phyloP scores from a whole-genome alignment of 2,329 filamentous ascomycete species.

The Stagonosporopsis vannaccii region DNA sequence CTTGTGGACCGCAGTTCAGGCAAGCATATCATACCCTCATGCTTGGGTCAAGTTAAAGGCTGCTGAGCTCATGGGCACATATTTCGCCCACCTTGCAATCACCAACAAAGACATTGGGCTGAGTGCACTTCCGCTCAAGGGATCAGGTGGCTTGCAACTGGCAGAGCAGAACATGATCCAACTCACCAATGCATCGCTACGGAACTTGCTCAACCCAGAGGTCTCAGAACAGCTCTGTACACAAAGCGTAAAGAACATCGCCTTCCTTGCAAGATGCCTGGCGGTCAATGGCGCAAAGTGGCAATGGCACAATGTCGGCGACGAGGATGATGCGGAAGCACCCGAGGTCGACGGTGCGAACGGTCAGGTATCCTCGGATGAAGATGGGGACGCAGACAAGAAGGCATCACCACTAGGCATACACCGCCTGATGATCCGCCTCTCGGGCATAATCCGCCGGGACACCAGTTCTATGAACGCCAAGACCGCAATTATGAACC shows the following conservation, averaged over 20 bases:
- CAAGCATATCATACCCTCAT: constrained; percentile 75
- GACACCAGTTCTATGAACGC: constrained; percentile 69
- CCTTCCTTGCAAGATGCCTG: constrained; percentile 77
- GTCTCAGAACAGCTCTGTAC: constrained; percentile 77
- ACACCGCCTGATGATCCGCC: constrained; percentile 78
- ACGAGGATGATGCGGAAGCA: constrained; percentile 51
- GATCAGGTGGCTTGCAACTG: constrained; percentile 75
- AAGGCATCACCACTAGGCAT: constrained; percentile 59
- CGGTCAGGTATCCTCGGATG: constrained; percentile 44
- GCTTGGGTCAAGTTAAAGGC: constrained; percentile 78
- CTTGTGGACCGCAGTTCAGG: constrained; percentile 76
- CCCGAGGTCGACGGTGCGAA: constrained; percentile 51
- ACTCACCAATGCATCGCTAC: constrained; percentile 63
- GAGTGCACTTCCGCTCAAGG: constrained; percentile 66
- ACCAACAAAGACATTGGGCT: constrained; percentile 64
- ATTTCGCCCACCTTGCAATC: constrained; percentile 79
- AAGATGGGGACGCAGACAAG: constrained; percentile 39
- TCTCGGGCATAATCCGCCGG: constrained; percentile 79
- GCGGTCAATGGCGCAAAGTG: constrained; percentile 64
- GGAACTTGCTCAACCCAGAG: constrained; percentile 67
- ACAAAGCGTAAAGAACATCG: constrained; percentile 80
- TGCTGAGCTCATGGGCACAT: constrained; percentile 76
- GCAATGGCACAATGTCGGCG: constrained; percentile 54
- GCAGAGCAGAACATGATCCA: constrained; percentile 68
- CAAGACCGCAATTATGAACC: constrained; percentile 77